Base-by-base conservation (phyloP, 2,329 filamentous ascomycete species). In the Macroventuria anomochaeta region DNA sequence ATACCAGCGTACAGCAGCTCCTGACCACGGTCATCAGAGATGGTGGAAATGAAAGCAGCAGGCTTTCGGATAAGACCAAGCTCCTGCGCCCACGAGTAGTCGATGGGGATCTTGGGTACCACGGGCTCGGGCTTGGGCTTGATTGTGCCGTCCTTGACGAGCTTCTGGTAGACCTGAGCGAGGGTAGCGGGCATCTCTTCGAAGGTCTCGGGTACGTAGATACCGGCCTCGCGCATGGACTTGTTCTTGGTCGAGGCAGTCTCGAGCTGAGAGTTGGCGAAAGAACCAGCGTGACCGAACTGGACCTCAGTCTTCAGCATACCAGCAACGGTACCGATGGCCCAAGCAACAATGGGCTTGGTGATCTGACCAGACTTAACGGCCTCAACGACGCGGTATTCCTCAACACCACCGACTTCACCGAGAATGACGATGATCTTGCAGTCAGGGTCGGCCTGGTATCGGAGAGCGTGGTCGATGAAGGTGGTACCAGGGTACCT, bases 231-330 rank as follows among this genome's bases (percentile, higher is more conserved):
- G 71, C 85, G 88, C 95, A 99, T 99, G 70, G 84, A 85, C 86
- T 95, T 87, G 87, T 99, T 99, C 91, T 99, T 99, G 79, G 85
- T 85, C 55, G 90, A 89, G 53, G 95, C 95, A 57, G 95, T 97
- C 86, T 99, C 95, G 70, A 99, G 91, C 80, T 97, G 90, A 54
- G 95, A 99, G 87, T 99, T 99, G 84, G 95, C 95, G 68, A 97
- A 97, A 48, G 95, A 92, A 80, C 95, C 95, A 71, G 95, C 95
- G 83, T 99, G 95, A 73, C 95, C 95, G 81, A 99, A 99, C 80
- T 99, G 95, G 38, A 99, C 95, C 83, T 99, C 95, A 33, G 95
- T 99, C 88, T 96, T 97, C 85, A 99, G 96, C 92, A 99, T 95
- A 85, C 91, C 93, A 62, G 95, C 95, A 79, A 96, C 97, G 70